Evolutionary conservation across 73 alveolate species (phyloP).

Genomic region (Uronychia setigera): DNA sequence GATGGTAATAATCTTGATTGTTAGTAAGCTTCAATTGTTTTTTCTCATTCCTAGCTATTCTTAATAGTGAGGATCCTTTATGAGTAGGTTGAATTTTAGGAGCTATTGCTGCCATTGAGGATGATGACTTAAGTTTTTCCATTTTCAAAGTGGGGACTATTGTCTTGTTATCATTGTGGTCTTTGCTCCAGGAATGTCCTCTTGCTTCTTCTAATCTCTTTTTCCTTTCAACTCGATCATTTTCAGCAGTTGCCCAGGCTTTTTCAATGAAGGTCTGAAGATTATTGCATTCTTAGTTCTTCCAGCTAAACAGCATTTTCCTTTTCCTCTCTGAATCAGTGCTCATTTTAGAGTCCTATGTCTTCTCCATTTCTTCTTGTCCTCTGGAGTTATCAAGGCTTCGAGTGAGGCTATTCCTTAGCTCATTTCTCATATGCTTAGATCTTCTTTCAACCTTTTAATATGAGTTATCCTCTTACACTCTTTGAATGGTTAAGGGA

Average conservation of each 20-base stretch:
- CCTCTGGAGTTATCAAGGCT: not conserved
- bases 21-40: too few relatives aligned
- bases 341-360: too few relatives aligned
- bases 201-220: not conserved
- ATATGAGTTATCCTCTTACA: not conserved
- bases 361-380: not conserved
- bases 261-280: not conserved
- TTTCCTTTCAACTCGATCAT: not conserved
- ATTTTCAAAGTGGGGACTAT: too few relatives aligned
- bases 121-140: too few relatives aligned
- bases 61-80: too few relatives aligned
- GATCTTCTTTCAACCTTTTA: not conserved
- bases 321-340: not conserved
- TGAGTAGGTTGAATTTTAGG: too few relatives aligned
- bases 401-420: not conserved
- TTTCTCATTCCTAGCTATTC: too few relatives aligned
- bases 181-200: too few relatives aligned
- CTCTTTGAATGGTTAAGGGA: not conserved
- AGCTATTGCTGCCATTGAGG: too few relatives aligned
- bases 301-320: not conserved
- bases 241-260: not conserved
- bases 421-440: not conserved
- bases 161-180: too few relatives aligned
- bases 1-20: too few relatives aligned
- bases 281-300: not conserved